Base-by-base conservation (phyloP, 2,329 filamentous ascomycete genomes). In the Bimuria novae-zelandiae region DNA sequence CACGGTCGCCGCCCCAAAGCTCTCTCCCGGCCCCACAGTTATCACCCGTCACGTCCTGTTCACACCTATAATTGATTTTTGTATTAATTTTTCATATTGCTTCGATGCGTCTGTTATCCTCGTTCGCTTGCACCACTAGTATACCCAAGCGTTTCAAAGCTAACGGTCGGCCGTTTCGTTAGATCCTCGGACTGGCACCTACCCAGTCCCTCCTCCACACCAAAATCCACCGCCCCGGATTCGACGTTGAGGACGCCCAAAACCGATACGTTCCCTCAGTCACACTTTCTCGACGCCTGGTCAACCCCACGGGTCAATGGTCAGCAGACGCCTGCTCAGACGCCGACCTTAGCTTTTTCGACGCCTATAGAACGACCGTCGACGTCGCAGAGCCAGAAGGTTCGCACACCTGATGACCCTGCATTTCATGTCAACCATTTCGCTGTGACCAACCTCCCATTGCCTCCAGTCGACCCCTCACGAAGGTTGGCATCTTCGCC, bases 371-470 rank as follows among this genome's bases (percentile, higher is more conserved):
- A 71, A 11, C 65, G 68, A 37, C 68, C 73, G 23, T 65, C 64
- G 51, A 72, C 64, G 52, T 71, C 68, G 22, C 68, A 72, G 40
- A 74, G 65, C 53, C 65, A 65, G 42, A 68, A 70, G 49, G 58
- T 64, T 25, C 68, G 61, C 42, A 73, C 63, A 6, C 73, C 72
- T 16, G 68, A 76, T 53, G 74, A 76, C 44, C 74, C 74, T 29
- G 65, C 71, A 67, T 80, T 85, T 67, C 84, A 88, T 83, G 82
- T 80, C 63, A 85, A 84, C 61, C 82, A 87, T 67, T 81, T 84
- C 62, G 82, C 82, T 37, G 76, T 81, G 37, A 79, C 79, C 62
- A 81, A 76, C 64, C 71, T 83, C 49, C 76, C 79, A 50, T 72
- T 87, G 51, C 82, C 84, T 54, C 81, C 84, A 27, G 83, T 87